These are phyloP conservation scores for Arachis monticola DNA, from an alignment of 331 rosid genomes.

Conservation along the genomic window DNA sequence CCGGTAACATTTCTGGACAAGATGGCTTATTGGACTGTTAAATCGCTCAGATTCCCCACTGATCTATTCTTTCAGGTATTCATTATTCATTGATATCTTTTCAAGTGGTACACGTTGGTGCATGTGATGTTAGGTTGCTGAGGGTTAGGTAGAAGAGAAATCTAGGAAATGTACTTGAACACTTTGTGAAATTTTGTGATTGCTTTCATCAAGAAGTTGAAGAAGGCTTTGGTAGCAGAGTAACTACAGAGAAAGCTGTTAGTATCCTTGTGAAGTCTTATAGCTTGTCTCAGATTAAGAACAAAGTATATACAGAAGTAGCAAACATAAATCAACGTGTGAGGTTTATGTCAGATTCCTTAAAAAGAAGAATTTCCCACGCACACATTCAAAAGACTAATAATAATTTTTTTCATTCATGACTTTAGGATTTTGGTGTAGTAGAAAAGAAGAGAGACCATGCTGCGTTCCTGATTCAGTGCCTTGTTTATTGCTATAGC, in stretches of 20 bases:
- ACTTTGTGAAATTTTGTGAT: no score
- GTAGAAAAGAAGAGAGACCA: constrained; percentile 5
- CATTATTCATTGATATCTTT: no score
- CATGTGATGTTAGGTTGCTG: no score
- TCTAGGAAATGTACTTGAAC: not conserved
- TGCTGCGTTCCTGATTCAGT: not conserved
- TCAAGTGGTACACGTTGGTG: no score
- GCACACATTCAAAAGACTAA: no score
- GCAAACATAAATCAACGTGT: constrained; percentile 44
- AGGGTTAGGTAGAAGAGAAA: no score
- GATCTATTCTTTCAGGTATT: no score
- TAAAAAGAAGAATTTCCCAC: no score
- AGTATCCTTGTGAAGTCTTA: constrained; percentile 39
- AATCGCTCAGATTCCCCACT: no score
- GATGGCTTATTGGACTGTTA: no score
- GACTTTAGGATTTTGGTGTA: constrained; percentile 43
- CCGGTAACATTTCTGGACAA: no score
- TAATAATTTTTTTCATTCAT: not conserved
- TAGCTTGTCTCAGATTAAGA: constrained; percentile 33
- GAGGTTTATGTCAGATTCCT: not conserved
- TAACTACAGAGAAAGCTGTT: constrained; percentile 53
- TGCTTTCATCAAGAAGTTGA: constrained; percentile 52
- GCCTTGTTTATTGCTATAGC: not conserved
- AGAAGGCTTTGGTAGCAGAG: constrained; percentile 47
- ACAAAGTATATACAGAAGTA: constrained; percentile 42